phyloP scores from a whole-genome alignment of 1,139 yeast species.

The Yarrowia galli region DNA sequence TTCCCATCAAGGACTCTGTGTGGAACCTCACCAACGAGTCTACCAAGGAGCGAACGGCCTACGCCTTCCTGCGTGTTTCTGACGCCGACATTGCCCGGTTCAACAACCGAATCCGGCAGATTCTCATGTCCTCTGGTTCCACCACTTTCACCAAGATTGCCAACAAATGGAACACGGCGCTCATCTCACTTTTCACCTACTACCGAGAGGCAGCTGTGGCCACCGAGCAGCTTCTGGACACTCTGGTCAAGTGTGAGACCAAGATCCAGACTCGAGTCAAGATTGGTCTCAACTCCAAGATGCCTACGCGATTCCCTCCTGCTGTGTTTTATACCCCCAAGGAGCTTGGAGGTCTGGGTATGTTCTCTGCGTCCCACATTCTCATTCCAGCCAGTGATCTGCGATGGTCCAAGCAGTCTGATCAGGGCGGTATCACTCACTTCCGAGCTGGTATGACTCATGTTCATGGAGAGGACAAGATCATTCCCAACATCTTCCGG shows the following conservation, averaged over 20 bases:
- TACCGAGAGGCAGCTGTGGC: conserved; percentile 92
- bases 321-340: conserved; percentile 98
- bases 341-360: conserved; percentile 96
- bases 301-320: conserved; percentile 99
- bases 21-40: conserved; percentile 83
- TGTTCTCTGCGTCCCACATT: conserved; percentile 96
- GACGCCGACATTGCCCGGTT: conserved; percentile 80
- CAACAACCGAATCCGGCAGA: conserved; percentile 84
- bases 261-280: conserved; percentile 93
- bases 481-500: conserved; percentile 92
- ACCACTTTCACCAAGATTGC: conserved; percentile 95
- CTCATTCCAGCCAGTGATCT: conserved; percentile 93
- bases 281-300: conserved; percentile 93
- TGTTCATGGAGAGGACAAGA: conserved; percentile 73
- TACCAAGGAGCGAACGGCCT: conserved; percentile 87
- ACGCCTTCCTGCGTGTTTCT: conserved; percentile 84
- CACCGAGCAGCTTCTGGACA: conserved; percentile 78
- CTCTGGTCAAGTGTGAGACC: conserved; percentile 89
- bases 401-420: conserved; percentile 91
- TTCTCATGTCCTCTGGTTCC: conserved; percentile 94
- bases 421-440: conserved; percentile 85
- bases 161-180: conserved; percentile 94
- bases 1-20: conserved; percentile 70
- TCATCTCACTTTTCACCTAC: conserved; percentile 84
- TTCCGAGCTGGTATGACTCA: conserved; percentile 94